phyloP scores from a whole-genome alignment of 177 flowering plant genomes.

The Telopea speciosissima region DNA sequence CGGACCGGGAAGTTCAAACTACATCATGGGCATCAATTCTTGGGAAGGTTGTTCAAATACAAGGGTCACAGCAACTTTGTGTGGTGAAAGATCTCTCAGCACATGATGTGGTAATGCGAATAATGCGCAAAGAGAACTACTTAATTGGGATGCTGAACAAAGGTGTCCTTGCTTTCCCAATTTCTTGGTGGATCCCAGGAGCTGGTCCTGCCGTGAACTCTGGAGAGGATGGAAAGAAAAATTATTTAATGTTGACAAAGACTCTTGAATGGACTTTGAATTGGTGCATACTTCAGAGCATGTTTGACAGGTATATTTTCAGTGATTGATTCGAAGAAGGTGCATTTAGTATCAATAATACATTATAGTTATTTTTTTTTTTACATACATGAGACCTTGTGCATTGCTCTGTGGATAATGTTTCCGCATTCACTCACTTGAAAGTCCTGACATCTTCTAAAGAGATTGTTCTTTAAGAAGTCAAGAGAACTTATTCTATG shows the following conservation, averaged over 20 bases:
- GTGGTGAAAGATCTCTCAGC: constrained; percentile 88
- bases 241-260: constrained; percentile 65
- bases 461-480: no score
- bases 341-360: background rate
- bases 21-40: constrained; percentile 89
- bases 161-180: constrained; percentile 86
- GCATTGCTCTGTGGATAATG: no score
- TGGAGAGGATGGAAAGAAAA: constrained; percentile 39
- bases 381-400: no score
- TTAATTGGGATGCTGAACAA: constrained; percentile 97
- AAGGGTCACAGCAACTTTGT: constrained; percentile 68
- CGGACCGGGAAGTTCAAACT: constrained; percentile 84
- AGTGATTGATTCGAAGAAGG: background rate
- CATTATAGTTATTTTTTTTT: no score
- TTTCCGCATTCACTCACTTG: no score
- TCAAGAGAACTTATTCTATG: no score
- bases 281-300: constrained; percentile 97
- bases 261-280: constrained; percentile 95
- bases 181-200: constrained; percentile 85
- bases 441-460: no score
- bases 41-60: constrained; percentile 78
- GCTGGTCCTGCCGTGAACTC: constrained; percentile 66
- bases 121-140: constrained; percentile 98
- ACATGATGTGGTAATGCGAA: constrained; percentile 89
- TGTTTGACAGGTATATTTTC: constrained; percentile 87